Evolutionary conservation across 2,329 filamentous ascomycete species (phyloP).

Genomic region (Lecanosticta acicola): DNA sequence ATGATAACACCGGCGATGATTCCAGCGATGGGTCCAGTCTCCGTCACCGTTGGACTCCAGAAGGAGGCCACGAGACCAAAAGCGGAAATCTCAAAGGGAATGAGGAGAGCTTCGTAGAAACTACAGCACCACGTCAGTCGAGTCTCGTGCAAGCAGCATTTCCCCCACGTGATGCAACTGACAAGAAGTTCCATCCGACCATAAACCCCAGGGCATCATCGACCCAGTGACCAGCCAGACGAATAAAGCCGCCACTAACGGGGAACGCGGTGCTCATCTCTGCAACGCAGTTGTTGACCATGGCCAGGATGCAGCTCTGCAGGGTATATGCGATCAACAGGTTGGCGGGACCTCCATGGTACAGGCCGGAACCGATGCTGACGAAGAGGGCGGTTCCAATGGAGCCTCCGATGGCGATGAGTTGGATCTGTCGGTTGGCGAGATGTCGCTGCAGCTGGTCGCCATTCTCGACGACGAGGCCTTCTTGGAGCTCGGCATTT

Average conservation of each 20-base stretch:
- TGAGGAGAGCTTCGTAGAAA: conserved; percentile 47
- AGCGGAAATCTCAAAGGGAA: conserved; percentile 49
- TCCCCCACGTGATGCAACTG: neutral
- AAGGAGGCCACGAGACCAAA: conserved; percentile 37
- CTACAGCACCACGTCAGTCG: conserved; percentile 4
- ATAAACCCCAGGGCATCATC: conserved; percentile 59
- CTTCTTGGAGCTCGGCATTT: conserved; percentile 11
- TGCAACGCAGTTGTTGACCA: conserved; percentile 61
- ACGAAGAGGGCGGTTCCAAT: conserved; percentile 34
- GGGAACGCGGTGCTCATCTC: conserved; percentile 62
- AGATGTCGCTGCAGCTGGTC: conserved; percentile 30
- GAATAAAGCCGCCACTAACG: conserved; percentile 58
- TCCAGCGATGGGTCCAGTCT: conserved; percentile 29
- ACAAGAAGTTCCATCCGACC: conserved; percentile 25
- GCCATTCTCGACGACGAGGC: conserved; percentile 21
- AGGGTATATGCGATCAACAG: conserved; percentile 56
- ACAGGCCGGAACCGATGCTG: conserved; percentile 53
- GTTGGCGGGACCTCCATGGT: conserved; percentile 46
- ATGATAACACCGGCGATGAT: conserved; percentile 40
- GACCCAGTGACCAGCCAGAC: conserved; percentile 58
- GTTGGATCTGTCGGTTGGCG: conserved; percentile 33
- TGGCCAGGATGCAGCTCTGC: conserved; percentile 52
- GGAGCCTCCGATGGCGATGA: conserved; percentile 34
- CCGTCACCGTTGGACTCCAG: conserved; percentile 40
- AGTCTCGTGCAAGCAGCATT: neutral